Evolutionary conservation across 2,329 filamentous ascomycete species (phyloP), one percentile per base, ranked within the genome.

Genomic region (Claviceps arundinis): DNA sequence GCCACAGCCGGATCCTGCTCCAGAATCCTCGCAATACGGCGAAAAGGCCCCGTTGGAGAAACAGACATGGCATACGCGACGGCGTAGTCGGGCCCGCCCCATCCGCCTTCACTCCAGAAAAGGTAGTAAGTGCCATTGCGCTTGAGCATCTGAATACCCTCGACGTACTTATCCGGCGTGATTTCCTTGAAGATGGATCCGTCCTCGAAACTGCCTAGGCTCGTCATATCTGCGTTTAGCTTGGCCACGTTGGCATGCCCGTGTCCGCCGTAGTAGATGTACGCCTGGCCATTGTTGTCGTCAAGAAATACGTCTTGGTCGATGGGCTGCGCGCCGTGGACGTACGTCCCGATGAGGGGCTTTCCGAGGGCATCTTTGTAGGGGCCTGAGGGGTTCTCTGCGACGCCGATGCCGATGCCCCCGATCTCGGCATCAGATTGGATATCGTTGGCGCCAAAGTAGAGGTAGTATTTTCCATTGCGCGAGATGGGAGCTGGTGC

Each of bases 401-500:
- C 61, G 4, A 67, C 60, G 8, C 57, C 67, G 14, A 69, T 62
- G 17, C 67, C 66, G 47, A 70, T 66, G 30, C 69, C 67, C 3
- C 66, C 67, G 19, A 74, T 65, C 24, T 74, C 61, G 17, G 53
- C 49, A 47, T 60, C 50, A 24, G 55, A 47, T 61, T 69, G 68
- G 45, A 72, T 70, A 51, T 75, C 73, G 41, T 75, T 75, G 38
- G 73, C 73, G 44, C 65, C 70, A 56, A 75, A 76, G 60, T 76
- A 76, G 50, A 76, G 64, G 56, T 70, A 75, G 58, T 75, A 76
- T 42, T 66, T 70, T 11, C 69, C 70, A 54, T 73, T 64, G 37
- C 71, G 66, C 14, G 56, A 56, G 38, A 72, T 65, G 13, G 73
- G 68, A 0, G 72, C 71, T 0, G 73, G 73, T 2, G 73, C 73